A percentile compares a stretch with the other conserved stretches of the same genome.
Evolutionary conservation across 331 rosid genomes (phyloP).

Genomic region (Acacia concinna): DNA sequence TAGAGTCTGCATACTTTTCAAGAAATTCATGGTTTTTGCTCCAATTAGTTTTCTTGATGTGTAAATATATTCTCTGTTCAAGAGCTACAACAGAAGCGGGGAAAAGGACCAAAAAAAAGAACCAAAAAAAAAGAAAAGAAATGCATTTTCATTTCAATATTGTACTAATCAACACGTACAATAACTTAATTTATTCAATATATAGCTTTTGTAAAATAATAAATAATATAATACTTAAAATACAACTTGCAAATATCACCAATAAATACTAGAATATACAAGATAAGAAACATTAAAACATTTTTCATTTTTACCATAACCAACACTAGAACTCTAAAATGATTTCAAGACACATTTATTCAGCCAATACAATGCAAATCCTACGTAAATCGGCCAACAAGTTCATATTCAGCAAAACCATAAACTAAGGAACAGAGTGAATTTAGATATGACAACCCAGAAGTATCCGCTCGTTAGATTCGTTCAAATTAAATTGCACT

Average conservation of each 20-base stretch:
- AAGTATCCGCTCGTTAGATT: conserved; percentile 37
- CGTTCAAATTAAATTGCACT: conserved; percentile 32
- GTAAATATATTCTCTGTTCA: not conserved
- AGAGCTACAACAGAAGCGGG: not conserved
- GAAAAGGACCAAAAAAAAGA: not conserved
- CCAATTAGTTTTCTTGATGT: not conserved
- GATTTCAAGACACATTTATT: conserved; percentile 18
- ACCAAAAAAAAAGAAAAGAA: not conserved
- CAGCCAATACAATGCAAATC: conserved; percentile 13
- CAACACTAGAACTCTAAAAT: not conserved
- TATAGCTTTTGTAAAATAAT: not conserved
- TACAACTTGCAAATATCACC: not conserved
- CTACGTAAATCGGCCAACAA: conserved; percentile 15
- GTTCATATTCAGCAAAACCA: conserved; percentile 23
- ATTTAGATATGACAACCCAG: conserved; percentile 28
- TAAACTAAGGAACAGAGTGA: conserved; percentile 25
- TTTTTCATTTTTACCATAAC: not conserved
- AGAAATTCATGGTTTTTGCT: not conserved
- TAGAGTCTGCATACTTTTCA: too few relatives aligned
- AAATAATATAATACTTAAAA: not conserved
- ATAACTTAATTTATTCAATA: not conserved
- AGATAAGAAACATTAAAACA: not conserved
- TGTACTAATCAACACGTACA: not conserved
- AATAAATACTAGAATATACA: not conserved
- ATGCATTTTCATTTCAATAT: not conserved